Base-by-base conservation (phyloP, 1,284 basidiomycete genomes). In the Naganishia sp. region DNA sequence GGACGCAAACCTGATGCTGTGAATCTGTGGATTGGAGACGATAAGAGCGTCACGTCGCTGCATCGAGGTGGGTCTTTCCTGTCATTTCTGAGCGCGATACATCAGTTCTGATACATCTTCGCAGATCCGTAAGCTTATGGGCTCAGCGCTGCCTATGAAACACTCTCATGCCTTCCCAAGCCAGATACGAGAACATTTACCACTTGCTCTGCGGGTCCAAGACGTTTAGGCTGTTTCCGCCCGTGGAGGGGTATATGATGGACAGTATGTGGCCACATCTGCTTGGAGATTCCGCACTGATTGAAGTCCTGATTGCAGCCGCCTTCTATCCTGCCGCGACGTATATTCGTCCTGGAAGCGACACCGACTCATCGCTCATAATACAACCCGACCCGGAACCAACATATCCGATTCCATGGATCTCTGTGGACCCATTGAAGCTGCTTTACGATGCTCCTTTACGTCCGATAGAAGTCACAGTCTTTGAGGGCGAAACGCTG, bases 121-220 rank as follows among this genome's bases (percentile, higher is more conserved):
- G 46, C 23, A 59, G 56, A 59, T 59, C 56, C 56, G 56, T 59
- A 44, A 56, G 55, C 21, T 44, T 42, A 3, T 25, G n/a, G 42
- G 16, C n/a, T 4, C 10, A 15, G 49, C 10, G 23, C 50, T 21
- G 16, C 15, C 36, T 21, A 53, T 21, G 13, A 9, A 49, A 36
- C 10, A 2, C 39, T n/a, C 15, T 44, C 18, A 16, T 36, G 15
- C 16, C 15, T n/a, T 39, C 2, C 36, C 2, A 10, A 13, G 9
- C n/a, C 48, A 55, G 90, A 1, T 95, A 94, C 73, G 92, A 95
- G 79, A 96, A 95, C 75, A 85, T 95, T 59, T 95, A 95, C 77
- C 85, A 87, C 11, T 90, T 96, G 33, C 81, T 94, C 60, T 84
- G 89, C 63, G 93, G 92, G 4, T 80, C 83, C 48, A 96, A 95